phyloP scores from a whole-genome alignment of 176 grass and related monocot genomes.

The Lolium rigidum region DNA sequence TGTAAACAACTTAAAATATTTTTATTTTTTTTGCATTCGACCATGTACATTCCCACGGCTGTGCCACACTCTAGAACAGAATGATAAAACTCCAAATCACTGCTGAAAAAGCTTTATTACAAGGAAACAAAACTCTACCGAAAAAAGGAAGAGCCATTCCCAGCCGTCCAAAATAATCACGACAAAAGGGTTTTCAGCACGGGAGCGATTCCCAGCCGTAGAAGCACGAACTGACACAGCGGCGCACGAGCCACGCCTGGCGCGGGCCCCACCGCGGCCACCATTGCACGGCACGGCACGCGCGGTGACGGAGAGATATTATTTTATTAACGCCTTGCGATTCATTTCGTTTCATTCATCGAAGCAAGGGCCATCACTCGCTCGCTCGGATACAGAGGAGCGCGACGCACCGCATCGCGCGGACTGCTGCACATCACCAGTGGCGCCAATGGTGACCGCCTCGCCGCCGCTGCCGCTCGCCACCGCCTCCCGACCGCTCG shows the following conservation, averaged over 20 bases:
- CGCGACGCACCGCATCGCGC: conserved; percentile 6
- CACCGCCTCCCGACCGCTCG: not conserved
- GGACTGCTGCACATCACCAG: not conserved
- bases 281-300: conserved; percentile 13
- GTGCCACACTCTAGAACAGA: not conserved
- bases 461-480: conserved; percentile 50
- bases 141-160: not conserved
- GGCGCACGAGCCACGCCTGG: conserved; percentile 41
- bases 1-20: no score
- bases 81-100: not conserved
- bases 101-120: no score
- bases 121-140: no score
- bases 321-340: conserved; percentile 34
- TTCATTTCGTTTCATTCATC: not conserved
- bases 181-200: conserved; percentile 6
- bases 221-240: not conserved
- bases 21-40: no score
- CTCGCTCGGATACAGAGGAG: conserved; percentile 12
- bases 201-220: conserved; percentile 46
- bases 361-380: conserved; percentile 8
- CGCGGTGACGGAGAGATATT: conserved; percentile 41
- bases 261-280: conserved; percentile 32
- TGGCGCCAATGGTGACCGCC: conserved; percentile 56
- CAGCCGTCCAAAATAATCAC: conserved; percentile 9
- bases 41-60: no score